Conservation (phyloP, 2,329 filamentous ascomycete genomes). For the Pyricularia sp. region DNA sequence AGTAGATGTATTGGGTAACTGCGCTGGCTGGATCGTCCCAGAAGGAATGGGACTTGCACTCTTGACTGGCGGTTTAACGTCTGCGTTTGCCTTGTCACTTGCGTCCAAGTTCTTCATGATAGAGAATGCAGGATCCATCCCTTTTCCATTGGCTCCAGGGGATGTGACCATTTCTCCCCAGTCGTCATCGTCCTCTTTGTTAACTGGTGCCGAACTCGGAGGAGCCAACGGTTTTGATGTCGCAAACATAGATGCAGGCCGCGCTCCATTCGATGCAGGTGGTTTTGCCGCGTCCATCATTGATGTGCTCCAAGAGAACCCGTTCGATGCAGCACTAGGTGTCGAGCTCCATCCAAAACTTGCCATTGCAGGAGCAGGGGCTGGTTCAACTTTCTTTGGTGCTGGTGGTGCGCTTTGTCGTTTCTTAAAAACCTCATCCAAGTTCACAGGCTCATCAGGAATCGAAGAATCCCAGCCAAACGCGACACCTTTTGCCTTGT, state of each 20-base stretch:
- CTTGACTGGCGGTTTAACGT: neutral
- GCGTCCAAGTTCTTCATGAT: neutral
- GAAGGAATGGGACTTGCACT: neutral
- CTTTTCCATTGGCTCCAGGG: slow-evolving; percentile 12
- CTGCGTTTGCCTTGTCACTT: neutral
- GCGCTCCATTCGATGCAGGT: neutral
- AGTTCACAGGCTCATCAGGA: slow-evolving; percentile 34
- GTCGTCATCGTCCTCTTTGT: slow-evolving; percentile 40
- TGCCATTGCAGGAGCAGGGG: neutral
- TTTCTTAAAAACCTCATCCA: slow-evolving; percentile 28
- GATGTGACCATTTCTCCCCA: slow-evolving; percentile 49
- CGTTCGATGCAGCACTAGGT: neutral
- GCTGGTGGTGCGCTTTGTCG: neutral
- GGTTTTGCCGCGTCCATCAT: neutral
- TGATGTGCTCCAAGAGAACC: neutral
- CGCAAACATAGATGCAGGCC: slow-evolving; percentile 1
- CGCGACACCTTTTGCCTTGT: slow-evolving; percentile 32
- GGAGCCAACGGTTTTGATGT: neutral
- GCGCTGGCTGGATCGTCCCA: neutral
- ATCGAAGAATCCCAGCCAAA: slow-evolving; percentile 50
- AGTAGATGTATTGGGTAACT: neutral
- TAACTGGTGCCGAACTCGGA: slow-evolving; percentile 4
- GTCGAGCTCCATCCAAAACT: neutral
- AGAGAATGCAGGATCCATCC: slow-evolving; percentile 4
- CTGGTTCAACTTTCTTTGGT: neutral